These are phyloP conservation scores for Cystobasidium pallidum DNA, from an alignment of 1,284 basidiomycete species.

Conservation along the genomic window DNA sequence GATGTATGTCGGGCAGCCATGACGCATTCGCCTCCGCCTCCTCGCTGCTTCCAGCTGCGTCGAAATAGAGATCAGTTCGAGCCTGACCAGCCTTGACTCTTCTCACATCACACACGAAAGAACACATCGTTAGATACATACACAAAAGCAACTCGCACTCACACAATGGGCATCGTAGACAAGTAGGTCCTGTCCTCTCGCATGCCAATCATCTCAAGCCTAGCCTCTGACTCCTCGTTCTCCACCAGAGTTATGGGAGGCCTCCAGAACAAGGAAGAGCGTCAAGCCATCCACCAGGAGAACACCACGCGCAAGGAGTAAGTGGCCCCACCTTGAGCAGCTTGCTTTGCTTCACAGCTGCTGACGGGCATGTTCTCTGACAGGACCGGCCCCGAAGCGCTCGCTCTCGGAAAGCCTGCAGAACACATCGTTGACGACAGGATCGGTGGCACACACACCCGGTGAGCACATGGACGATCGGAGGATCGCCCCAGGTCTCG, in stretches of 20 bases:
- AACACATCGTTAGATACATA: background rate
- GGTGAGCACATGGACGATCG: slow-evolving; percentile 8
- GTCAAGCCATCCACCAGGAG: slow-evolving; percentile 32
- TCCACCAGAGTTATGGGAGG: slow-evolving; percentile 41
- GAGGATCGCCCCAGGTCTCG: background rate
- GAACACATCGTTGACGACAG: slow-evolving; percentile 41
- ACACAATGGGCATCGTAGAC: slow-evolving; percentile 40
- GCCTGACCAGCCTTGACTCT: background rate
- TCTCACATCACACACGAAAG: background rate
- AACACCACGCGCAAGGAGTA: slow-evolving; percentile 38
- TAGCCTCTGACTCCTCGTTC: background rate
- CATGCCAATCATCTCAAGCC: background rate
- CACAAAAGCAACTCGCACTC: background rate
- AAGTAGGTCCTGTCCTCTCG: slow-evolving; percentile 3
- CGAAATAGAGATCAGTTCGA: background rate
- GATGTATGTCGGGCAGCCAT: slow-evolving; percentile 3
- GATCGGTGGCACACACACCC: slow-evolving; percentile 42
- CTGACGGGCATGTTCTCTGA: background rate
- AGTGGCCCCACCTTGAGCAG: background rate
- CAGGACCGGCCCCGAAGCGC: slow-evolving; percentile 39
- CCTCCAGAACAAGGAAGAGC: slow-evolving; percentile 37
- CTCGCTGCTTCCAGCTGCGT: background rate
- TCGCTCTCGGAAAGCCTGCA: slow-evolving; percentile 41
- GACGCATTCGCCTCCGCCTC: background rate
- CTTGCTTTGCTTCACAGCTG: background rate